phyloP scores from a whole-genome alignment of 2,329 filamentous ascomycete species.

The Phialophora chinensis region DNA sequence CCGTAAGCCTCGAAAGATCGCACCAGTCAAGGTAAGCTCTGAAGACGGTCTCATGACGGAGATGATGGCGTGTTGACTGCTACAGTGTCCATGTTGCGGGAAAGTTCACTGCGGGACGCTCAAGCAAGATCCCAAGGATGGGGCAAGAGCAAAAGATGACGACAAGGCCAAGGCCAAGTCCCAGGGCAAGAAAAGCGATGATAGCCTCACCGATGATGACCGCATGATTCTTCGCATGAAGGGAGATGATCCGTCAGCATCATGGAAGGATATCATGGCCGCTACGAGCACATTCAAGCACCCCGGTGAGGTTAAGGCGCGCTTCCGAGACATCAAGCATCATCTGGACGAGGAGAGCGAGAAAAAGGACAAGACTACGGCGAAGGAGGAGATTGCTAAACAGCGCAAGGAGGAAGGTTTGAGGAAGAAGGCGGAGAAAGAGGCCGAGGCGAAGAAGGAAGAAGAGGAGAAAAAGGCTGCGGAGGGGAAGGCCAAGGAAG shows the following conservation, averaged over 20 bases:
- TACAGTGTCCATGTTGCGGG: constrained; percentile 35
- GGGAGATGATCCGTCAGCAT: constrained; percentile 27
- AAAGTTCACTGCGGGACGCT: constrained; percentile 20
- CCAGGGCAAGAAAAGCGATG: constrained; percentile 20
- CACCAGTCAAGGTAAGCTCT: constrained; percentile 17
- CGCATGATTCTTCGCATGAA: constrained; percentile 40
- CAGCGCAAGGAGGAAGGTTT: constrained; percentile 22
- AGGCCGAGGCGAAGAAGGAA: constrained; percentile 11
- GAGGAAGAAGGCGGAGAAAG: constrained; percentile 19
- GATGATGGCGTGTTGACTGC: background rate
- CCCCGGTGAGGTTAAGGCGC: constrained; percentile 29
- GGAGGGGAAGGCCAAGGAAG: constrained; percentile 20
- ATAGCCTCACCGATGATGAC: constrained; percentile 36
- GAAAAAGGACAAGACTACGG: constrained; percentile 24
- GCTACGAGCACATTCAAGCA: constrained; percentile 27
- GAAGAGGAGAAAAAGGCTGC: constrained; percentile 21
- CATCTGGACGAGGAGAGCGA: constrained; percentile 22
- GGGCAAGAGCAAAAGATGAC: constrained; percentile 13
- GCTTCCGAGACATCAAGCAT: constrained; percentile 37
- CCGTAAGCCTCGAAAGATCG: constrained; percentile 31
- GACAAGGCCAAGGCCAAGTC: constrained; percentile 14
- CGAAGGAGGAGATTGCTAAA: constrained; percentile 14
- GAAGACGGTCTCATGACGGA: background rate
- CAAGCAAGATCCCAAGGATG: constrained; percentile 7
- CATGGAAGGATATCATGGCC: constrained; percentile 39